Evolutionary conservation across 2,329 filamentous ascomycete species (phyloP).

Genomic region (Aspergillus eucalypticola): DNA sequence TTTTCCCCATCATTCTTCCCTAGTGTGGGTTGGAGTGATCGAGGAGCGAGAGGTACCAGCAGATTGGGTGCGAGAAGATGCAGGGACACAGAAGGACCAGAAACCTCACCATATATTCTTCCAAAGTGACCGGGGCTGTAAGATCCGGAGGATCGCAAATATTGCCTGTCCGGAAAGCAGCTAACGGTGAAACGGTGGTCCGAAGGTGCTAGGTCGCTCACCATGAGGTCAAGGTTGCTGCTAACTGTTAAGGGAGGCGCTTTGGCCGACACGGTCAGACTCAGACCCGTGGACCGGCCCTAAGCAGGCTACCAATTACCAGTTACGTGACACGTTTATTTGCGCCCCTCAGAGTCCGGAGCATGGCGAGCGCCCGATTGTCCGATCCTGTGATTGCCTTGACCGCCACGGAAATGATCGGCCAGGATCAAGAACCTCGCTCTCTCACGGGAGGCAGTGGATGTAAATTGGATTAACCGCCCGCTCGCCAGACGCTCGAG

Average conservation of each 20-base stretch:
- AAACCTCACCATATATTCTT: too few species aligned
- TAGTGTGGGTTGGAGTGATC: too few species aligned
- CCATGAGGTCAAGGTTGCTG: constrained; percentile 1
- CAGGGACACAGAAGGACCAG: not conserved
- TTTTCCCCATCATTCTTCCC: too few species aligned
- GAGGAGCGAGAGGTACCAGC: too few species aligned
- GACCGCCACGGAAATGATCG: constrained; percentile 23
- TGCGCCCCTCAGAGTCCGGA: constrained; percentile 9
- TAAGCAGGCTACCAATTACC: constrained; percentile 1
- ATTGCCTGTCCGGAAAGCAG: constrained; percentile 4
- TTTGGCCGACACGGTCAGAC: constrained; percentile 20
- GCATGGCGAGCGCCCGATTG: constrained; percentile 9
- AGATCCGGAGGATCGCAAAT: constrained; percentile 3
- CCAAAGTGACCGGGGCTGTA: not conserved
- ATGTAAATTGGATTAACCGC: not conserved
- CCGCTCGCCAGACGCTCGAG: not conserved
- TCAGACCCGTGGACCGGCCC: constrained; percentile 1
- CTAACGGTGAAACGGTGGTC: constrained; percentile 19
- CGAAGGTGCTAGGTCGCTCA: constrained; percentile 9
- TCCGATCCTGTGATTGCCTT: constrained; percentile 10
- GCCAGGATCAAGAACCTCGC: constrained; percentile 22
- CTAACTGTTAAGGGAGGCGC: constrained; percentile 8
- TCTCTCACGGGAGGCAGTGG: not conserved
- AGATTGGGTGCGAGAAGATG: too few species aligned
- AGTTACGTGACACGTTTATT: constrained; percentile 17